Base-by-base conservation (phyloP, 2,329 filamentous ascomycete species). In the Helminthosporium solani region DNA sequence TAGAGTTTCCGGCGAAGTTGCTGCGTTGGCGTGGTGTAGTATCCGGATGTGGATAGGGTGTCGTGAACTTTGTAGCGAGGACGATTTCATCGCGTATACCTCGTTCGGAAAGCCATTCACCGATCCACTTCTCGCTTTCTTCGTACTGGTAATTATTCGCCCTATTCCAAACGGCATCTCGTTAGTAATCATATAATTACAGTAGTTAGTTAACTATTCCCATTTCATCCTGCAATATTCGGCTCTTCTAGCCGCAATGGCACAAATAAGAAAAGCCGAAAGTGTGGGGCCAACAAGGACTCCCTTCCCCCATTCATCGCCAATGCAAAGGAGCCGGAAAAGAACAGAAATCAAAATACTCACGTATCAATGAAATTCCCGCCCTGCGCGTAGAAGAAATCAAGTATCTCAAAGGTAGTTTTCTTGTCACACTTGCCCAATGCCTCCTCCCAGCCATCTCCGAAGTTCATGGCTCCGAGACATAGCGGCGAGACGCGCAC, bases 391-490 rank as follows among this genome's bases (percentile, higher is more conserved):
- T 73, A 70, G 64, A 76, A 79, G 45, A 61, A 66, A 57, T 79
- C 76, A 5, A 79, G 58, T 3, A 79, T 70, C 21, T 64, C 68
- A 49, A 77, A 78, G 0, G 70, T 58, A 0, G 66, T 70, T 27
- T 76, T 67, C 51, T 77, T 77, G 45, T 63, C 68, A 44, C 71
- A 74, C 45, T 74, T 69, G 7, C 74, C 75, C 62, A 74, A 64
- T 28, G 53, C 36, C 1, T 53, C 52, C 38, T 62, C 53, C 77
- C 77, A 79, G 4, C 73, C 71, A 28, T 77, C 70, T 14, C 78
- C 78, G 53, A 81, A 78, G 58, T 76, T 80, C 78, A 80, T 80
- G 0, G 73, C 71, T 18, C 78, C 78, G 1, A 81, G 67, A 43
- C 77, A 80, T 59, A 81, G 61, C 27, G 78, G 78, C 19, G 73